Evolutionary conservation across 2,329 filamentous ascomycete species (phyloP), one percentile per base, ranked within the genome.

Genomic region (Colletotrichum nymphaeae): DNA sequence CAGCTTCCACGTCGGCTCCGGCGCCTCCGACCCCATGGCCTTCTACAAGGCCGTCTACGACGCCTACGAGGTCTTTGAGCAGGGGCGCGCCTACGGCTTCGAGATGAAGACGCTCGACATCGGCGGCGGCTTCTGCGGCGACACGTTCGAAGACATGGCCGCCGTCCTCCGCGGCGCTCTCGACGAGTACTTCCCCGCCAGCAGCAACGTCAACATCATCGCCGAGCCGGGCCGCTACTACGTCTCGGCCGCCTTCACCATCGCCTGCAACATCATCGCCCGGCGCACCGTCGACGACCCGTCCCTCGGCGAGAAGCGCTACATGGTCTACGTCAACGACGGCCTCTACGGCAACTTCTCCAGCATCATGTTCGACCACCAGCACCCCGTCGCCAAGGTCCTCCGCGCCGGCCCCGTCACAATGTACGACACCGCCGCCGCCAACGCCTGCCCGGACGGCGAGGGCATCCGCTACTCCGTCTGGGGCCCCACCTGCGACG

Each of bases 311-410:
- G 88, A 89, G 75, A 92, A 91, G 74, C 94, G 92, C 77, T 98
- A 97, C 88, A 99, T 98, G 97, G 86, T 98, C 59, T 99, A 99
- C 83, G 87, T 98, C 82, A 99, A 99, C 81, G 97, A 99, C 78
- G 97, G 97, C 32, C 93, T 98, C 67, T 99, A 99, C 80, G 97
- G 97, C 79, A 98, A 98, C 86, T 98, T 99, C 81, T 97, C 95
- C 77, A 97, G 95, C 90, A 98, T 98, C 88, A 98, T 98, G 88
- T 99, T 98, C 82, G 97, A 98, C 81, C 97, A 98, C 84, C 97
- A 99, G 88, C 90, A 97, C 79, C 97, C 97, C 1, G 85, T 93
- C 58, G 94, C 96, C 69, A 94, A 93, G 84, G 90, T 98, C 72
- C 88, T 99, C 67, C 92, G 91, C 76, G 86, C 88, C 24, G 87